Conservation (phyloP, 352 stramenopile genomes). For the Globisporangium middletonii region DNA sequence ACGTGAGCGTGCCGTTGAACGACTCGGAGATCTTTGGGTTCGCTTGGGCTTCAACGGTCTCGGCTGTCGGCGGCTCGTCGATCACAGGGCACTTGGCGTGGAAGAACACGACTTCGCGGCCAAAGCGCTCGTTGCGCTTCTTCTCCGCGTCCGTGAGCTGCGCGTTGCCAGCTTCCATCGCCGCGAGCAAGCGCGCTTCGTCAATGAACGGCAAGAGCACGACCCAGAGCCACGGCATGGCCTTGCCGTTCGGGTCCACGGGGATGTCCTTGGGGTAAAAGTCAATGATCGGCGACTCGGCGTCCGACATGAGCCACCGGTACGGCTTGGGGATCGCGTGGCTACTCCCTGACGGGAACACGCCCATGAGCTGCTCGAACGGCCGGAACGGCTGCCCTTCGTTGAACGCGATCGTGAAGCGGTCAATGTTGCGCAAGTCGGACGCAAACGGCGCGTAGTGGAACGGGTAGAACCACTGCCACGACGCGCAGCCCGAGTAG, state of each 20-base stretch:
- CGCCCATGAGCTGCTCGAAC: conserved; percentile 98
- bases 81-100: conserved; percentile 58
- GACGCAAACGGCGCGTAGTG: conserved; percentile 97
- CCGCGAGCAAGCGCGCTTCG: conserved; percentile 90
- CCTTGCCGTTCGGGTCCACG: conserved; percentile 98
- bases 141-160: conserved; percentile 68
- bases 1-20: conserved; percentile 68
- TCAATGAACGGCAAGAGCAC: conserved; percentile 99
- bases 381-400: conserved; percentile 94
- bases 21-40: conserved; percentile 53
- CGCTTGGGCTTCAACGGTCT: conserved; percentile 32
- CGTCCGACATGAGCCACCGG: conserved; percentile 92
- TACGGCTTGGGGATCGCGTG: conserved; percentile 94
- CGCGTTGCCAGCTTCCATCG: conserved; percentile 71
- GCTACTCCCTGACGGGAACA: conserved; percentile 92
- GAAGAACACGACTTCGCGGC: conserved; percentile 83
- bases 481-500: conserved; percentile 97
- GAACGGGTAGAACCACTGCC: conserved; percentile 99
- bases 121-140: conserved; percentile 80
- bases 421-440: conserved; percentile 88
- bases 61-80: conserved; percentile 28
- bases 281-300: conserved; percentile 95
- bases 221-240: conserved; percentile 98
- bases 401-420: conserved; percentile 91
- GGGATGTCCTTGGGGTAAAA: conserved; percentile 96